Percentiles rank a stretch among this genome's conserved stretches.
phyloP scores from a whole-genome alignment of 2,329 filamentous ascomycete species.

The Orbilia brochopaga region DNA sequence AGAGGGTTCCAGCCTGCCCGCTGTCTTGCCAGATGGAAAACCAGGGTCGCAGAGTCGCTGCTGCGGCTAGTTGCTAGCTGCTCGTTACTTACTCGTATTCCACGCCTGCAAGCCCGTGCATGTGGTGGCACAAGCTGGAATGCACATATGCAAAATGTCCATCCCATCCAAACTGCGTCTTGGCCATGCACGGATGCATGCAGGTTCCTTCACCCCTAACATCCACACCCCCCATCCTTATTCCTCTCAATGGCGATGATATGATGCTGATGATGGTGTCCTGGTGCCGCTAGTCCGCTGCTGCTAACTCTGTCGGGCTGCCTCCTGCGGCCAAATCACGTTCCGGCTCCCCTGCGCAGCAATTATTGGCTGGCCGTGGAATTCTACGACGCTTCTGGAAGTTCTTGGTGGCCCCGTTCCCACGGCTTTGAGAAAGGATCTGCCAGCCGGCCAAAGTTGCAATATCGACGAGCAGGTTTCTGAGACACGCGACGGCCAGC shows the following conservation, averaged over 20 bases:
- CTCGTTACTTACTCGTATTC: background rate
- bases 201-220: constrained; percentile 16
- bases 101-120: background rate
- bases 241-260: background rate
- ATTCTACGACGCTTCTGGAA: constrained; percentile 51
- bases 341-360: constrained; percentile 25
- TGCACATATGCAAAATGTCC: background rate
- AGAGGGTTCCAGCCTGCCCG: background rate
- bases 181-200: constrained; percentile 4
- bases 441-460: constrained; percentile 50
- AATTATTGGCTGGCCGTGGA: constrained; percentile 22
- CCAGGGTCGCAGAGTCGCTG: background rate
- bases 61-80: too few relatives aligned
- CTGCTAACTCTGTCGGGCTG: background rate
- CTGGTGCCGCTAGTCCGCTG: background rate
- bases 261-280: too few relatives aligned
- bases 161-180: background rate
- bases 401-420: constrained; percentile 48
- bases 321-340: constrained; percentile 34
- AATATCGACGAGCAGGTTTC: constrained; percentile 33
- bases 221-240: background rate
- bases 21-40: background rate
- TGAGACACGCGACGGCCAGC: constrained; percentile 25
- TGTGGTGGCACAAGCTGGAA: background rate
- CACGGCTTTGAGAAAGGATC: constrained; percentile 51